Evolutionary conservation across 805 yeast species (phyloP), one percentile per base, ranked within the genome.

Genomic region (Ogataea wickerhamii): DNA sequence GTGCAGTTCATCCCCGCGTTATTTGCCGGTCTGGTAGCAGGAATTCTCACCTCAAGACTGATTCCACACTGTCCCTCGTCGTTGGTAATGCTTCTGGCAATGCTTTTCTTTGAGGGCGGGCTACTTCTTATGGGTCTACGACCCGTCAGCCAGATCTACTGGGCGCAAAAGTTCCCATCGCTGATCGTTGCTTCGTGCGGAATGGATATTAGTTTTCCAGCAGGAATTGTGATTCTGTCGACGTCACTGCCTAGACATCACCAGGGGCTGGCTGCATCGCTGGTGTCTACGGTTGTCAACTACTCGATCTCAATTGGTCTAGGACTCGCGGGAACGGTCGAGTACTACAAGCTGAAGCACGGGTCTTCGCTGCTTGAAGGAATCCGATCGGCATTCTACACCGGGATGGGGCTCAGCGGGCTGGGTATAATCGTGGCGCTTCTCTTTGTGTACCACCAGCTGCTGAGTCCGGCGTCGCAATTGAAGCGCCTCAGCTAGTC

Each of bases 191-290:
- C 76, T 4, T 72, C 80, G 11, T 80, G 79, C 68, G 94, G 87
- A 2, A 82, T 84, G 88, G 91, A 84, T 55, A 63, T 80, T 56
- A 77, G 85, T 19, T 84, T 82, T 57, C 91, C 93, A 0, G 80
- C 89, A 1, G 79, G 84, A 0, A 75, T 87, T 0, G 67, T 83
- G 34, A 70, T 80, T 11, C 56, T 83, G 28, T 73, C 82, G 6
- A 78, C 78, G 43, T 64, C 63, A 32, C 63, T 83, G 25, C 88
- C 89, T 0, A 57, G 66, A 33, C 66, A 71, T 41, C 76, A 79
- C 48, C 93, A 84, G 60, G 93, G 91, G 6, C 75, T 81, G 71
- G 89, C 88, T 0, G 88, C 87, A 0, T 80, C 87, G 0, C 62
- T 84, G 34, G 80, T 82, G 4, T 70, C 80, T 16, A 82, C 93